These are phyloP conservation scores for Irpex sp. DNA, from an alignment of 1,284 basidiomycete genomes.

Conservation along the genomic window DNA sequence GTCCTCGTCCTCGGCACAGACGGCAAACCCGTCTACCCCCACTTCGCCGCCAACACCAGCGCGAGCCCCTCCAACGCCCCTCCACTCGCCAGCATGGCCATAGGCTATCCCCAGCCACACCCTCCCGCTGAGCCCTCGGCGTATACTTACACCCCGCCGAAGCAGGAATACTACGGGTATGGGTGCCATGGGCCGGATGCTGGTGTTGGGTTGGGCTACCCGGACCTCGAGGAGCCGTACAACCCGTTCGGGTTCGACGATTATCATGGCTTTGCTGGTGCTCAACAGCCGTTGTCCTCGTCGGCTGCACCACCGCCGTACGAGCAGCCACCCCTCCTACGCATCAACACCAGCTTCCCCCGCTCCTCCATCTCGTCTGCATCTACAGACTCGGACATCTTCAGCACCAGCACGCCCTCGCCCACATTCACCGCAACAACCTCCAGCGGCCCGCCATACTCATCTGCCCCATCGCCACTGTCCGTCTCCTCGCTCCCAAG, in stretches of 20 bases:
- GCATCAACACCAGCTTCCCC: slow-evolving; percentile 1
- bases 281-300: slow-evolving; percentile 3
- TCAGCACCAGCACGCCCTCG: background rate
- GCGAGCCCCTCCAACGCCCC: slow-evolving; percentile 1
- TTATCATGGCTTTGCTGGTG: background rate
- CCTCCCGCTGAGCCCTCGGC: slow-evolving; percentile 13
- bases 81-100: slow-evolving; percentile 21
- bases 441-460: background rate
- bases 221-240: background rate
- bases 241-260: background rate
- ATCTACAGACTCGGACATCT: background rate
- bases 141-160: no score
- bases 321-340: background rate
- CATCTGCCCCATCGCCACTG: slow-evolving; percentile 9
- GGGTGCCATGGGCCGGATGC: no score
- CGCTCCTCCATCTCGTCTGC: background rate
- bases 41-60: slow-evolving; percentile 1
- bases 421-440: background rate
- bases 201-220: background rate
- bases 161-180: no score
- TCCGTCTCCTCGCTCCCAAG: slow-evolving; percentile 11
- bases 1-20: slow-evolving; percentile 35
- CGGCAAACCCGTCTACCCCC: slow-evolving; percentile 19
- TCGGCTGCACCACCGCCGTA: slow-evolving; percentile 10
- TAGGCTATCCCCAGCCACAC: slow-evolving; percentile 29